These are phyloP conservation scores for Kazachstania psychrophila DNA, from an alignment of 805 yeast species.

Conservation along the genomic window DNA sequence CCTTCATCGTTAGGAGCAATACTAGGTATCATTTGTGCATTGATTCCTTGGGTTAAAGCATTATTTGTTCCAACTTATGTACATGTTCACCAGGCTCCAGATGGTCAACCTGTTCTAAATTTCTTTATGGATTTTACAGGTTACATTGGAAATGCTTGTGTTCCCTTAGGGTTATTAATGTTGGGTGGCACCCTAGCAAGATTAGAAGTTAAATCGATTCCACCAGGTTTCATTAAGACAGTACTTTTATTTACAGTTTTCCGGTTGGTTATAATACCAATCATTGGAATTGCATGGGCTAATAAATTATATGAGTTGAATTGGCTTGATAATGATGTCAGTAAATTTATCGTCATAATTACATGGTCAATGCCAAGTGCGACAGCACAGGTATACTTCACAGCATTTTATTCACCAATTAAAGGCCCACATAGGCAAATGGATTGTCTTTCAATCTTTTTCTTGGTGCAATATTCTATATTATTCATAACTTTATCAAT, in stretches of 20 bases:
- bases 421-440: constrained; percentile 46
- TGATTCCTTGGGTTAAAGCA: constrained; percentile 80
- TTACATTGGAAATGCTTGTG: constrained; percentile 80
- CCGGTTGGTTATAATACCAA: constrained; percentile 63
- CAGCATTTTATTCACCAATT: constrained; percentile 81
- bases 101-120: constrained; percentile 71
- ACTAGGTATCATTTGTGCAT: constrained; percentile 53
- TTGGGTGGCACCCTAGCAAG: constrained; percentile 86
- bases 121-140: constrained; percentile 73
- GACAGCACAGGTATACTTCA: constrained; percentile 77
- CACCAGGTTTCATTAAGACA: constrained; percentile 53
- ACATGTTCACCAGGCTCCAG: constrained; percentile 71
- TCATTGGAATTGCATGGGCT: constrained; percentile 62
- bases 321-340: constrained; percentile 51
- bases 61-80: constrained; percentile 48
- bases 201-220: constrained; percentile 48
- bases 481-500: constrained; percentile 64
- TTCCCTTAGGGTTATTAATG: constrained; percentile 74
- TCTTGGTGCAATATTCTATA: constrained; percentile 57
- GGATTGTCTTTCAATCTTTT: constrained; percentile 68
- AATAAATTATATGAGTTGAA: constrained; percentile 51
- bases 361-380: constrained; percentile 82
- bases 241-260: constrained; percentile 47
- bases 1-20: constrained; percentile 72
- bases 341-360: constrained; percentile 65